Conservation (phyloP, 129 eudicot species). For the Tagetes patula region DNA sequence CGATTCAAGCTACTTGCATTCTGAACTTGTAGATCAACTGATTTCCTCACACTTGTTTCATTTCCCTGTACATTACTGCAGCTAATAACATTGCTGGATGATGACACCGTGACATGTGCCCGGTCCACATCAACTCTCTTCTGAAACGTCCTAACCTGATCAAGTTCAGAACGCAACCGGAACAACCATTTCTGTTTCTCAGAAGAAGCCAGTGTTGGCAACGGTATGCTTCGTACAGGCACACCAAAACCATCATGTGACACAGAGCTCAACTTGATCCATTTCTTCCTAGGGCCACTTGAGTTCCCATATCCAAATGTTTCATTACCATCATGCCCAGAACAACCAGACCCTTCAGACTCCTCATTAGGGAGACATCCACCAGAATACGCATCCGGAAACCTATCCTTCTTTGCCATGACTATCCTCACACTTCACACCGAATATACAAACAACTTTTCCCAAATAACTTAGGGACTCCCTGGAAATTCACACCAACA, state of each 20-base stretch:
- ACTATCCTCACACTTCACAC: constrained; percentile 12
- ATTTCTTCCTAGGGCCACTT: constrained; percentile 47
- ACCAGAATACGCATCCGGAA: constrained; percentile 43
- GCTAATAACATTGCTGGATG: constrained; percentile 42
- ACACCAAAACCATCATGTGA: constrained; percentile 55
- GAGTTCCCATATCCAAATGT: constrained; percentile 39
- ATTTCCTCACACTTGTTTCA: constrained; percentile 32
- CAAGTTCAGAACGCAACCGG: constrained; percentile 62
- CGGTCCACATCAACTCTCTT: constrained; percentile 39
- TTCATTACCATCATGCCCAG: constrained; percentile 45
- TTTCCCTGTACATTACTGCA: constrained; percentile 37
- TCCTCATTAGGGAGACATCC: constrained; percentile 44
- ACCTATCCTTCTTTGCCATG: constrained; percentile 65
- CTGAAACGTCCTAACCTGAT: constrained; percentile 44
- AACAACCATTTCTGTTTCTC: constrained; percentile 45
- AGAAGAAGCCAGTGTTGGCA: constrained; percentile 46
- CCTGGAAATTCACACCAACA: constrained; percentile 8
- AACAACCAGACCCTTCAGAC: constrained; percentile 68
- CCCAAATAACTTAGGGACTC: neutral
- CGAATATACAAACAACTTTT: neutral
- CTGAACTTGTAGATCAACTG: constrained; percentile 29
- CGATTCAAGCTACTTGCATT: constrained; percentile 46
- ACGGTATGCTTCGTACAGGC: constrained; percentile 46
- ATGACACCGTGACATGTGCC: constrained; percentile 37
- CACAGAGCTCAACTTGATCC: constrained; percentile 54